Evolutionary conservation across 495 filamentous ascomycete genomes (phyloP).

Genomic region (Hypoxylon lenormandii): DNA sequence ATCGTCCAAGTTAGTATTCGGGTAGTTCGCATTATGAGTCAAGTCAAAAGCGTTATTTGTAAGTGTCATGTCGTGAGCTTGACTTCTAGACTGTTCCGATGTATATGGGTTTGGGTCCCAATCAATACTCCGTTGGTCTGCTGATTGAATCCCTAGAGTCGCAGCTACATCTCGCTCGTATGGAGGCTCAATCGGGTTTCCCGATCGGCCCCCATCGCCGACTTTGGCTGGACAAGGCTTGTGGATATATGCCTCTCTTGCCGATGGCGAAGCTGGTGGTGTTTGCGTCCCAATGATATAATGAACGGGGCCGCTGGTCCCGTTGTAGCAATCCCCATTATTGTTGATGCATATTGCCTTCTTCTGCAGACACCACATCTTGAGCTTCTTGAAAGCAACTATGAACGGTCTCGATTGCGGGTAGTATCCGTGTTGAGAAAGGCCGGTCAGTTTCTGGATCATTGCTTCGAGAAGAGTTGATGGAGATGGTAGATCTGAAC

Average conservation of each 20-base stretch:
- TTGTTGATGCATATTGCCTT: conserved; percentile 36
- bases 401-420: conserved; percentile 39
- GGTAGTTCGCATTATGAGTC: conserved; percentile 4
- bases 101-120: conserved; percentile 17
- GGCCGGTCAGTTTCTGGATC: conserved; percentile 23
- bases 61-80: neutral
- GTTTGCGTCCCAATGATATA: conserved; percentile 34
- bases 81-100: neutral
- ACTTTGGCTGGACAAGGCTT: neutral
- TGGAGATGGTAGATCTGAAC: conserved; percentile 11
- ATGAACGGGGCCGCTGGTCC: conserved; percentile 22
- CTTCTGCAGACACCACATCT: conserved; percentile 35
- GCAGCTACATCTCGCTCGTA: neutral
- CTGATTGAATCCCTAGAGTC: neutral
- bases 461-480: conserved; percentile 20
- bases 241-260: neutral
- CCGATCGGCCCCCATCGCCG: neutral
- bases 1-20: neutral
- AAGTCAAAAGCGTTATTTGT: conserved; percentile 4
- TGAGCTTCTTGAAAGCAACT: conserved; percentile 36
- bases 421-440: conserved; percentile 35
- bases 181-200: neutral
- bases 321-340: conserved; percentile 25
- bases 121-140: conserved; percentile 7
- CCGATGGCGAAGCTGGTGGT: conserved; percentile 28